A percentile compares a stretch with the other conserved stretches of the same genome.
phyloP scores from a whole-genome alignment of 257 asterid genomes.

The Anisodus acutangulus region DNA sequence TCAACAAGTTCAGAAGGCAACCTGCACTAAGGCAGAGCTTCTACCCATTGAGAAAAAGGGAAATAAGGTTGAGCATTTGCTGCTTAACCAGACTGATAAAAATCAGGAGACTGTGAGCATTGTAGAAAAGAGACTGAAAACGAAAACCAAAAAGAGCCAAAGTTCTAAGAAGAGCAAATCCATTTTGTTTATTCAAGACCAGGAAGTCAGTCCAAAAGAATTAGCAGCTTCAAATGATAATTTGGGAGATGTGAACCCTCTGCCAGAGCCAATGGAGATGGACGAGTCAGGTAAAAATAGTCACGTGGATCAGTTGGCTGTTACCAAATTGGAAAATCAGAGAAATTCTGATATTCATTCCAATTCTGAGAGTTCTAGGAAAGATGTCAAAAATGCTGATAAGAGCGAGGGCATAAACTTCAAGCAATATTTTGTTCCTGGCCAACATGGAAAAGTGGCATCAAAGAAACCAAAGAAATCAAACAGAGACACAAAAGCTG shows the following conservation, averaged over 20 bases:
- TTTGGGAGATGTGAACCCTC: constrained; percentile 32
- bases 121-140: constrained; percentile 40
- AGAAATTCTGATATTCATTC: constrained; percentile 26
- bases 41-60: constrained; percentile 35
- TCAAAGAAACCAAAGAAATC: constrained; percentile 33
- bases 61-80: constrained; percentile 35
- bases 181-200: constrained; percentile 39
- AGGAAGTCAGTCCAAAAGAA: constrained; percentile 41
- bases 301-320: constrained; percentile 28
- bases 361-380: constrained; percentile 18
- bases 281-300: constrained; percentile 29
- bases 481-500: constrained; percentile 24
- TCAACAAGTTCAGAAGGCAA: constrained; percentile 33
- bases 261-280: constrained; percentile 23
- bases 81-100: constrained; percentile 31
- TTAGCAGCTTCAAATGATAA: constrained; percentile 41
- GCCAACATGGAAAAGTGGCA: constrained; percentile 40
- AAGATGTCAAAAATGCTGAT: constrained; percentile 29
- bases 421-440: constrained; percentile 59
- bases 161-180: constrained; percentile 45
- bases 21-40: constrained; percentile 34
- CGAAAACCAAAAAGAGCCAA: constrained; percentile 46
- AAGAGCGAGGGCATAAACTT: constrained; percentile 56
- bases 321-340: constrained; percentile 26
- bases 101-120: constrained; percentile 35